Base-by-base conservation (phyloP, 495 filamentous ascomycete species). In the Cercophora newfieldiana region DNA sequence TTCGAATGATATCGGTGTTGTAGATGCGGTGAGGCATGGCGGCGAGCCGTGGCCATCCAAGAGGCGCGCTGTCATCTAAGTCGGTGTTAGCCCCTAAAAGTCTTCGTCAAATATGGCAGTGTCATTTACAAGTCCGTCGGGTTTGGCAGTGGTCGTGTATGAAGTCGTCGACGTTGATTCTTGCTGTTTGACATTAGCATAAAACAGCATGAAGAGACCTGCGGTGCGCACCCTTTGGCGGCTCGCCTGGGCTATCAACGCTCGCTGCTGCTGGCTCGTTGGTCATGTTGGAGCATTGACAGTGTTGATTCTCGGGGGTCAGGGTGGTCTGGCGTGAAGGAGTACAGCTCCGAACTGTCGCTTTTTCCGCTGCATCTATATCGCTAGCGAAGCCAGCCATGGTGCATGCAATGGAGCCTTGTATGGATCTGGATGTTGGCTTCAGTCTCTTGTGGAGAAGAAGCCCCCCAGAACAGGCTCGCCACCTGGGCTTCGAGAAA, bases 1-100 rank as follows among this genome's bases (percentile, higher is more conserved):
- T 53, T 37, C 28, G 24, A 16, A 63, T 19, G 24, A 63, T 19
- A 49, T 63, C 61, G 26, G 29, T 37, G 29, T 44, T 55, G 61
- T 22, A 10, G 24, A 63, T 21, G 10, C 21, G 29, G 26, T 63
- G n/a, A 7, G 48, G 50, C 58, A 63, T 63, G 1, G 48, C 48
- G 12, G 61, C 61, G 21, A 63, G 24, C 6, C 18, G 7, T 37
- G 48, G 4, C 61, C 61, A 63, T 1, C 61, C 61, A 6, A 19
- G 7, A 0, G 61, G 28, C 0, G 29, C 21, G 4, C 37, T 24
- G 21, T 18, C 19, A 14, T 25, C 61, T 63, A 14, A 6, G 3
- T 14, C 10, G 4, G 18, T 5, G 12, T 44, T 14, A 44, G 37
- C 18, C n/a, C n/a, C 37, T 44, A 2, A 16, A 6, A 14, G 10